Percentiles rank a stretch among this genome's conserved stretches.
Evolutionary conservation across 2,329 filamentous ascomycete genomes (phyloP).

Genomic region (Cladosporium sp.): DNA sequence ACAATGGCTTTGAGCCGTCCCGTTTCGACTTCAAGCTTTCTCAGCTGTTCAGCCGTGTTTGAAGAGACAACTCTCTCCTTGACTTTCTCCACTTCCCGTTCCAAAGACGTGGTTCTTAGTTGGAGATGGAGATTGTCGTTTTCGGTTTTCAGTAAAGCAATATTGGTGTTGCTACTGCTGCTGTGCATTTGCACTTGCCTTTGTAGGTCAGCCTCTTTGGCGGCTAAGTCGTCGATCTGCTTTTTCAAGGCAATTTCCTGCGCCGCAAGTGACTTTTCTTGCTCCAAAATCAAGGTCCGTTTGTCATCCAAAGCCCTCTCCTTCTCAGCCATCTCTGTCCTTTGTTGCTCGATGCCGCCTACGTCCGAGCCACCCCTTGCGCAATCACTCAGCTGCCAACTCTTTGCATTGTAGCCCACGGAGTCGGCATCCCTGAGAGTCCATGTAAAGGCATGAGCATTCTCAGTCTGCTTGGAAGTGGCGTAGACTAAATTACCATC

Average conservation of each 20-base stretch:
- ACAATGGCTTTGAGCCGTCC: background rate
- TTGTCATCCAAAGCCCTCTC: background rate
- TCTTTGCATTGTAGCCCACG: conserved; percentile 1
- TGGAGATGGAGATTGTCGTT: conserved; percentile 7
- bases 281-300: background rate
- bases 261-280: background rate
- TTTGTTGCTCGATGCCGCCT: background rate
- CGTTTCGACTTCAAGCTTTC: conserved; percentile 3
- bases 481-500: background rate
- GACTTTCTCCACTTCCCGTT: conserved; percentile 6
- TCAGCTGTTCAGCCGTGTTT: background rate
- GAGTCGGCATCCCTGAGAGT: conserved; percentile 5
- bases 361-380: background rate
- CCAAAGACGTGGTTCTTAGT: background rate
- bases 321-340: background rate
- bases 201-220: background rate
- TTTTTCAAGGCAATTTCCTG: background rate
- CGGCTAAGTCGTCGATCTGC: background rate
- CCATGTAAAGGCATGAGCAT: background rate
- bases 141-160: conserved; percentile 4
- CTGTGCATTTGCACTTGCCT: background rate
- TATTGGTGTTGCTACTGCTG: background rate
- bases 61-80: conserved; percentile 1
- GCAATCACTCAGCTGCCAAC: background rate
- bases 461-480: background rate